Base-by-base conservation (phyloP, 2,329 filamentous ascomycete species). In the Rutstroemia sydowiana region DNA sequence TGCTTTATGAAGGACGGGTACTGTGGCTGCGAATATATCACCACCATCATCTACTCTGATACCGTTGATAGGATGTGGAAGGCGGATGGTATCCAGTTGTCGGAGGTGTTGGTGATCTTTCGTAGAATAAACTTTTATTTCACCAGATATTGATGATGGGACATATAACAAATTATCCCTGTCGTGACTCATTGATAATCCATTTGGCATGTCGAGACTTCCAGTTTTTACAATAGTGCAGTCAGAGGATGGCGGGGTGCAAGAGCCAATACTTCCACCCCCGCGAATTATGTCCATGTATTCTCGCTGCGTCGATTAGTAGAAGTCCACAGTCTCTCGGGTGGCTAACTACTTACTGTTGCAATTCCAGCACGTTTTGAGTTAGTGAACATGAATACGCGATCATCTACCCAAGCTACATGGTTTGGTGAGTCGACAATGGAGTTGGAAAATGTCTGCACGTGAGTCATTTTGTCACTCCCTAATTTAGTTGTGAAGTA, bases 311-410 rank as follows among this genome's bases (percentile, higher is more conserved):
- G 6, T 23, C 2, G 30, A 5, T 49, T 58, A 57, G 55, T 52
- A 56, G 9, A 43, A 34, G 11, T 56, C 3, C 16, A 5, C 10
- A 23, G 18, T 10, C 1, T 23, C 5, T 3, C 2, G 14, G 7
- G 3, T 39, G 10, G 39, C 11, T 5, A 3, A 34, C 10, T 21
- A 58, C 59, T 53, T 57, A 64, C 62, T 9, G 42, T 30, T 26
- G 58, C 55, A 37, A 56, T 45, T 48, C 68, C 69, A 5, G 28
- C 48, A 31, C 59, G 62, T 26, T 69, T 64, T 40, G 68, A 65
- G 51, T 70, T 70, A 2, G 67, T 68, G 39, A 69, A 63, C n/a
- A 68, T 57, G 46, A 70, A 68, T 2, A 63, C 59, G 36, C 67
- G 59, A 44, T 66, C 65, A 18, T 55, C 58, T 1, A 63, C 57